Conservation (phyloP, 768 basidiomycete species). For the Mycena amicta region DNA sequence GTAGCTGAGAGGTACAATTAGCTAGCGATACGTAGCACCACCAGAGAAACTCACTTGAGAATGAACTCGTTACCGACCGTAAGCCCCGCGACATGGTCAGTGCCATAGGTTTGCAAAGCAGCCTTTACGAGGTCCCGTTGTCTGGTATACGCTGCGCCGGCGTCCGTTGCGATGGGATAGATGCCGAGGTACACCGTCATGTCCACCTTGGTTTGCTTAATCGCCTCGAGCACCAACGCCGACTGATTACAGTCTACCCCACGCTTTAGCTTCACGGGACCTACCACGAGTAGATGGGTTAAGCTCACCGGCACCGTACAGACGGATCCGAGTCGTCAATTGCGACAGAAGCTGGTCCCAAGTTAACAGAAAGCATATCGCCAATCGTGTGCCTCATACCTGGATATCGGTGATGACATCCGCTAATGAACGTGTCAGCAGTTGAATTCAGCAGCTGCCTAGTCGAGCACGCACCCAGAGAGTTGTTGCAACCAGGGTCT, state of each 20-base stretch:
- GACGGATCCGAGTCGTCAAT: constrained; percentile 75
- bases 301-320: constrained; percentile 57
- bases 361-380: constrained; percentile 5
- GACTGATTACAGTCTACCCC: constrained; percentile 81
- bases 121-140: constrained; percentile 70
- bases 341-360: constrained; percentile 73
- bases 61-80: constrained; percentile 95
- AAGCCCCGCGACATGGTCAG: constrained; percentile 72
- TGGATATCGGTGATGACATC: constrained; percentile 74
- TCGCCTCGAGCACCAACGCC: constrained; percentile 84
- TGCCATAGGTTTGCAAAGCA: constrained; percentile 78
- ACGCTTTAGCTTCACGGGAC: background rate
- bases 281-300: background rate
- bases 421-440: constrained; percentile 29
- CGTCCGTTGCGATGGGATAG: constrained; percentile 65
- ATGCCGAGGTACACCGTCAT: constrained; percentile 80
- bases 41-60: constrained; percentile 55
- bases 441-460: background rate
- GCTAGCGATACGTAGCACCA: constrained; percentile 5
- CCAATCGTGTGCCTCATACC: constrained; percentile 38
- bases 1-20: constrained; percentile 49
- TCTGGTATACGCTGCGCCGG: constrained; percentile 66
- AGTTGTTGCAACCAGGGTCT: constrained; percentile 69
- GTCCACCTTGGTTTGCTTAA: constrained; percentile 86
- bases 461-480: constrained; percentile 28